These are phyloP conservation scores for Lonicera japonica DNA, from an alignment of 129 eudicot species.

Conservation along the genomic window DNA sequence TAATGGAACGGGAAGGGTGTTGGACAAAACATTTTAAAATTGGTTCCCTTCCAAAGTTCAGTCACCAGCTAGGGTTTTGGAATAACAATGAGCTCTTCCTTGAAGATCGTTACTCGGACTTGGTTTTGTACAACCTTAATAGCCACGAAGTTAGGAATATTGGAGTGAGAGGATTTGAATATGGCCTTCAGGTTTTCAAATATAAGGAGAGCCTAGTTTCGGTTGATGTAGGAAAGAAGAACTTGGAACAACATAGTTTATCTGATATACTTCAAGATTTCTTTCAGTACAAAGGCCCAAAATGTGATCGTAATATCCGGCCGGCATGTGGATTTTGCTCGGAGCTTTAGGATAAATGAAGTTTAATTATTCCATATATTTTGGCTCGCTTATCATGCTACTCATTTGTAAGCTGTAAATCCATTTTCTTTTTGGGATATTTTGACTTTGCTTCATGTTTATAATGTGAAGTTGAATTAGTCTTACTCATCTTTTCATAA, in stretches of 20 bases:
- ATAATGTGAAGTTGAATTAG: no score
- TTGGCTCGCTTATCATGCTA: no score
- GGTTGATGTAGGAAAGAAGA: background rate
- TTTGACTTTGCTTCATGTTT: no score
- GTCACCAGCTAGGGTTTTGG: constrained; percentile 16
- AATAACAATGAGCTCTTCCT: constrained; percentile 17
- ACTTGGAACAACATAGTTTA: background rate
- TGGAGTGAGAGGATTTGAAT: background rate
- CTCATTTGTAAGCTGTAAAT: no score
- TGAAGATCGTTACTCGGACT: background rate
- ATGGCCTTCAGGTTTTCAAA: background rate
- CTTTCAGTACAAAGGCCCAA: no score
- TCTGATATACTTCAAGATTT: background rate
- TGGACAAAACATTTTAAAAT: constrained; percentile 12
- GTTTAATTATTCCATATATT: no score
- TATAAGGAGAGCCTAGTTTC: constrained; percentile 14
- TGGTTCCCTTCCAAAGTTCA: constrained; percentile 7
- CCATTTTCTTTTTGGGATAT: no score
- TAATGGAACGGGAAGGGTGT: constrained; percentile 13
- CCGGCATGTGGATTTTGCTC: background rate
- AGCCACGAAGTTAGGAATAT: background rate
- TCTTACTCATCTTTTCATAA: no score
- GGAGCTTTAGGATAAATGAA: no score
- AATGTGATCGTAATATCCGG: no score
- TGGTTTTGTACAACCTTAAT: constrained; percentile 5